Conservation (phyloP, 805 yeast genomes). For the Groenewaldozyma tartarivorans region DNA sequence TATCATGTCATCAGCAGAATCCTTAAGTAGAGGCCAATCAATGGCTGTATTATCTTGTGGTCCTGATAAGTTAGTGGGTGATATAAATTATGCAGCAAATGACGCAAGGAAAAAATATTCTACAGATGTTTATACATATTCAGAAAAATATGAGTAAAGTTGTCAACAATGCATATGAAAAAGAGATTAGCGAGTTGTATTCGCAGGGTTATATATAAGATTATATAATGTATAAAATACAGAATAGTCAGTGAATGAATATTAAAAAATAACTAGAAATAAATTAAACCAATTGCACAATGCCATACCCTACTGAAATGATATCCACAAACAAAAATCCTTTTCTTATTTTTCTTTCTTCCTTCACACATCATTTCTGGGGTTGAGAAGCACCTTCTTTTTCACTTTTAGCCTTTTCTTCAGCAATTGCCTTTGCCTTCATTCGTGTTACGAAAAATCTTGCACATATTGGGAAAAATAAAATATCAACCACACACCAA, state of each 20-base stretch:
- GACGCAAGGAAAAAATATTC: slow-evolving; percentile 22
- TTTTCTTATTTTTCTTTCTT: too few relatives aligned
- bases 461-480: slow-evolving; percentile 3
- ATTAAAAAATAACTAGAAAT: too few relatives aligned
- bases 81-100: slow-evolving; percentile 26
- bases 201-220: too few relatives aligned
- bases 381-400: too few relatives aligned
- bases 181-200: too few relatives aligned
- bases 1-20: not conserved
- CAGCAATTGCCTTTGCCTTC: slow-evolving; percentile 2
- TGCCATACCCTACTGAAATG: too few relatives aligned
- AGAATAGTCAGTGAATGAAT: too few relatives aligned
- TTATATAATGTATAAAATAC: too few relatives aligned
- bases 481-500: slow-evolving; percentile 45
- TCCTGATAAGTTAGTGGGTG: slow-evolving; percentile 26
- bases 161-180: too few relatives aligned
- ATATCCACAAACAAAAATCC: too few relatives aligned
- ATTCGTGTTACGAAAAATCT: slow-evolving; percentile 5
- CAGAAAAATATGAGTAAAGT: slow-evolving; percentile 27
- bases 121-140: slow-evolving; percentile 36
- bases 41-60: slow-evolving; percentile 37
- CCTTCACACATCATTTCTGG: too few relatives aligned
- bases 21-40: slow-evolving; percentile 19
- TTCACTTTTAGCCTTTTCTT: not conserved
- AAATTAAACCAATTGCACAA: too few relatives aligned